Evolutionary conservation across 1,284 basidiomycete genomes (phyloP), one percentile per base, ranked within the genome.

Genomic region (Pseudozyma sp.): DNA sequence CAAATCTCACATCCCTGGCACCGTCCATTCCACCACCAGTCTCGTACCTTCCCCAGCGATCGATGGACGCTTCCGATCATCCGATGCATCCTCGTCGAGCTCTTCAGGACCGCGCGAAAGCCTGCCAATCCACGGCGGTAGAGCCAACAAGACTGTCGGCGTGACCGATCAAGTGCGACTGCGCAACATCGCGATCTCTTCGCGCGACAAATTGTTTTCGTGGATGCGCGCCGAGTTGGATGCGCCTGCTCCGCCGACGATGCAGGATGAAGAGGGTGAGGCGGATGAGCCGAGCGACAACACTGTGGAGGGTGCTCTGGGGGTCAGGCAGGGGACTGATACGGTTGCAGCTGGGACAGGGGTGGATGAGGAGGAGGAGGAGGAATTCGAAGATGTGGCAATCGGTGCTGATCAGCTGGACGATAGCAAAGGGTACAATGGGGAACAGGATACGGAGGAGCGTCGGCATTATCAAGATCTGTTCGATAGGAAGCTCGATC

Each of bases 161-260:
- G 58, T 75, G 37, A 82, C 80, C 9, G 76, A 82, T 35, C 60
- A 77, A 43, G 69, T 82, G 0, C 56, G 80, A 14, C 39, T 82
- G 51, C 71, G 80, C n/a, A 78, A 82, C 52, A 78, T 81, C 19
- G 73, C 74, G 16, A 54, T 77, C 11, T 54, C 59, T 13, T 75
- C 79, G 4, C 64, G 68, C 11, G 79, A 82, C 33, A 75, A 75
- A 49, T 67, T 82, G 7, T 82, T 82, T 58, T 60, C 64, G 1
- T 82, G 80, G 80, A 81, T 82, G 80, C 66, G 80, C 4, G 42
- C 54, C 5, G 59, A 78, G 42, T 60, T 80, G 9, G 70, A 79
- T 54, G 58, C 60, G 5, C 73, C 71, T 19, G 56, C 62, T 9
- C 80, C 80, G 17, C 80, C 80, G 0, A 54, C 53, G 11, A 64